Conservation (phyloP, 2,329 filamentous ascomycete species). For the Sarocladium kiliense region DNA sequence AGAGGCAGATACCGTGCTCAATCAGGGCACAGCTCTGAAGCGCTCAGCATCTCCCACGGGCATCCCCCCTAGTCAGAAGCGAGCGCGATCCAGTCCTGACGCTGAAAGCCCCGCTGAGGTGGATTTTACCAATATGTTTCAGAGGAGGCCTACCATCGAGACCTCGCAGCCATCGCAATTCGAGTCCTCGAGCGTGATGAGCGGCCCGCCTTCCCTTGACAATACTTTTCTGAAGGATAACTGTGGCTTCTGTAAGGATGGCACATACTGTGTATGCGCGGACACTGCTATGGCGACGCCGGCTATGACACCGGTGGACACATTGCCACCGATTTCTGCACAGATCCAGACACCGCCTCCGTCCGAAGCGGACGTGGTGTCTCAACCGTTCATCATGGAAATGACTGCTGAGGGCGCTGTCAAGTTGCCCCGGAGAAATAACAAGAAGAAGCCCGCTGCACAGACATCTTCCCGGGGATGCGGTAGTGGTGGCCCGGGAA, state of each 20-base stretch:
- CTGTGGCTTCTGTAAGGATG: conserved; percentile 79
- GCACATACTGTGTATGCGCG: conserved; percentile 77
- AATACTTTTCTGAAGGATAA: conserved; percentile 53
- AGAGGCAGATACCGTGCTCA: conserved; percentile 49
- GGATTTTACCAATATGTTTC: conserved; percentile 67
- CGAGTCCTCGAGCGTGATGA: conserved; percentile 25
- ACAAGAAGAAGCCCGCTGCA: conserved; percentile 17
- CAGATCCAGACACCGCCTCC: conserved; percentile 53
- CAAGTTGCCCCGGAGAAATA: conserved; percentile 46
- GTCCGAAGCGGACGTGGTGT: conserved; percentile 55
- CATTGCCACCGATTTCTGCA: conserved; percentile 34
- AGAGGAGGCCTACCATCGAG: conserved; percentile 33
- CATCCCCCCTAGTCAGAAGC: conserved; percentile 46
- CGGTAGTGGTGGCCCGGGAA: conserved; percentile 67
- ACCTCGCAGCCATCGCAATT: conserved; percentile 18
- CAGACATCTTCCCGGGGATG: conserved; percentile 35
- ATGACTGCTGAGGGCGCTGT: conserved; percentile 55
- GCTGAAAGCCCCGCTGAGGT: conserved; percentile 63
- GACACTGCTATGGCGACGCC: conserved; percentile 45
- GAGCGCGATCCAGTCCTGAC: conserved; percentile 35
- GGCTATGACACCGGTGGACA: conserved; percentile 33
- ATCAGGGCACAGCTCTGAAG: conserved; percentile 36
- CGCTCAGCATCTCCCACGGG: conserved; percentile 42
- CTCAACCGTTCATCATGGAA: conserved; percentile 48
- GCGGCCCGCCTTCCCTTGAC: conserved; percentile 30